Percentiles rank a stretch among this genome's conserved stretches.
Conservation (phyloP, 305 asterid species). For the Fraxinus greggii region DNA sequence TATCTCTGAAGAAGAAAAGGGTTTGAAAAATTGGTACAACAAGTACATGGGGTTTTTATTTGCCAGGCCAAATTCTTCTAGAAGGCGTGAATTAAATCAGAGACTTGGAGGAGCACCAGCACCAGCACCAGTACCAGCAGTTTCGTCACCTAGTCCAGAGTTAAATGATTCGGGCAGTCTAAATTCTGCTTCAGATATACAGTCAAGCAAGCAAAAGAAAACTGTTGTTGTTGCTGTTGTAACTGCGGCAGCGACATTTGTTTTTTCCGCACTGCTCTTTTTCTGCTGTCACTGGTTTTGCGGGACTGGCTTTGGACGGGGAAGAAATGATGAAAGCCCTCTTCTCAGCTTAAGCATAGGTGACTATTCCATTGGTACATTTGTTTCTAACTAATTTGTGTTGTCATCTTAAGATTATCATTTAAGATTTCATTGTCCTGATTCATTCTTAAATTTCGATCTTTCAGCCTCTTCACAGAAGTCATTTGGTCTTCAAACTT, state of each 20-base stretch:
- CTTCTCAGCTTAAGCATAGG: conserved; percentile 50
- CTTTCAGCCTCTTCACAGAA: conserved; percentile 41
- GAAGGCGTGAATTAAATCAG: conserved; percentile 37
- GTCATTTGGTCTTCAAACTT: conserved; percentile 29
- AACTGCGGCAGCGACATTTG: conserved; percentile 30
- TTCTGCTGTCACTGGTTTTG: conserved; percentile 33
- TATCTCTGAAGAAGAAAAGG: conserved; percentile 30
- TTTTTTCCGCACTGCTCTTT: conserved; percentile 34
- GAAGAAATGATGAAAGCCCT: conserved; percentile 46
- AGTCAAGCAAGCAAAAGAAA: conserved; percentile 20
- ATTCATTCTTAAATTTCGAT: conserved; percentile 12
- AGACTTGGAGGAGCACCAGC: conserved; percentile 43
- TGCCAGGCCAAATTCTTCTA: conserved; percentile 28
- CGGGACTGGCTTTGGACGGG: conserved; percentile 24
- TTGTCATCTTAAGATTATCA: neutral
- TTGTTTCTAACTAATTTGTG: neutral
- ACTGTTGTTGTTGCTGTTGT: conserved; percentile 38
- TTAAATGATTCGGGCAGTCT: conserved; percentile 35
- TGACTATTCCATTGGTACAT: conserved; percentile 43
- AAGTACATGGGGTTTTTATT: conserved; percentile 27
- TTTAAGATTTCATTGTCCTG: conserved; percentile 2
- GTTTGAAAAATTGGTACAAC: conserved; percentile 29
- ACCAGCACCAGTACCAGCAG: conserved; percentile 62
- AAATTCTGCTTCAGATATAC: conserved; percentile 18
- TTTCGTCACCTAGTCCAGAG: conserved; percentile 44